A percentile compares a stretch with the other conserved stretches of the same genome.
Conservation (phyloP, 2,329 filamentous ascomycete species). For the Rhynchosporium secalis region DNA sequence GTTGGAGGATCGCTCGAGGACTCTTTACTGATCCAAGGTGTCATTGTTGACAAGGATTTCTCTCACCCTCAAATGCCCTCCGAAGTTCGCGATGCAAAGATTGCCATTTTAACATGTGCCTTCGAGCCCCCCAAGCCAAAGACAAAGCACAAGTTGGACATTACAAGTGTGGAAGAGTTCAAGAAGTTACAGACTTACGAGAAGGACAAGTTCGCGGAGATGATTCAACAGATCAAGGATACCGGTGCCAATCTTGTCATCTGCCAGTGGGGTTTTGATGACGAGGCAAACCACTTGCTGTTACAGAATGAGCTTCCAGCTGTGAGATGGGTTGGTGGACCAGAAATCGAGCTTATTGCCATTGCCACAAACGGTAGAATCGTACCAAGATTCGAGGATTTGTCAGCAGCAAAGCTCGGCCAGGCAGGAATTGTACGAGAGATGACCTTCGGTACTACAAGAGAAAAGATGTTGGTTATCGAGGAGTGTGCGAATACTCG, state of each 20-base stretch:
- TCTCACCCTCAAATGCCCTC: slow-evolving; percentile 99
- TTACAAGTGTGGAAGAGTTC: slow-evolving; percentile 95
- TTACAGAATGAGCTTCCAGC: slow-evolving; percentile 95
- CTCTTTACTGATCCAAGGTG: slow-evolving; percentile 91
- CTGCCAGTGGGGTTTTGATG: slow-evolving; percentile 99
- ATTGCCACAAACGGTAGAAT: slow-evolving; percentile 98
- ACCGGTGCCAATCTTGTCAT: slow-evolving; percentile 96
- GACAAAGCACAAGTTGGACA: slow-evolving; percentile 99
- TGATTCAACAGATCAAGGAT: slow-evolving; percentile 98
- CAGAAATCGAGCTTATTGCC: slow-evolving; percentile 96
- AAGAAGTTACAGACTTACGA: slow-evolving; percentile 97
- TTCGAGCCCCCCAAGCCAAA: slow-evolving; percentile 99
- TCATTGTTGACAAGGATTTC: slow-evolving; percentile 99
- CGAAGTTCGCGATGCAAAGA: slow-evolving; percentile 91
- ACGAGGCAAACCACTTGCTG: slow-evolving; percentile 96
- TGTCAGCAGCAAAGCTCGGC: slow-evolving; percentile 88
- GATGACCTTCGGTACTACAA: slow-evolving; percentile 94
- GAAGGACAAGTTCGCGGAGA: slow-evolving; percentile 93
- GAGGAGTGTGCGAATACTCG: slow-evolving; percentile 98
- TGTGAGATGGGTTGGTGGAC: slow-evolving; percentile 95
- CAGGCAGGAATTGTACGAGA: slow-evolving; percentile 87
- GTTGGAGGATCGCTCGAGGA: slow-evolving; percentile 93
- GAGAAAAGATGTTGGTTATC: slow-evolving; percentile 99
- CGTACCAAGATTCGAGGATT: slow-evolving; percentile 93
- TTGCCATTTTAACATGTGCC: slow-evolving; percentile 95